Evolutionary conservation across 169 alveolate genomes (phyloP).

Genomic region (Cryptosporidium bovis): DNA sequence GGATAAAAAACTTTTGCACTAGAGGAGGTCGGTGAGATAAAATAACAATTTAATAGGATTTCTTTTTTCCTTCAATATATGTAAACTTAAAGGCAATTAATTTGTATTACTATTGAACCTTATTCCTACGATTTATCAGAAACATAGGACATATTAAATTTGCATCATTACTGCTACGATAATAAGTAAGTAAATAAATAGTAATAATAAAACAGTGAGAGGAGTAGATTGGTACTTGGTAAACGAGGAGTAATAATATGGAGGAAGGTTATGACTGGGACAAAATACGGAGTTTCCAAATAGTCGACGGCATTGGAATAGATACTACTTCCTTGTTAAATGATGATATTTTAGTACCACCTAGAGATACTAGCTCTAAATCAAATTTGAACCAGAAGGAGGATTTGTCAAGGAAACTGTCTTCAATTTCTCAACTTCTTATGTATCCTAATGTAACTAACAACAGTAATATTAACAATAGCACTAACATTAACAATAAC

Average conservation of each 20-base stretch:
- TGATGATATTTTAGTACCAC: slow-evolving; percentile 2
- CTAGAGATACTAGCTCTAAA: slow-evolving; percentile 8
- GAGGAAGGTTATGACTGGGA: slow-evolving; percentile 74
- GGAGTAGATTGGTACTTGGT: not conserved
- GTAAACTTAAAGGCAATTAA: no score
- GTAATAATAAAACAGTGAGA: not conserved
- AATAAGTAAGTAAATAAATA: not conserved
- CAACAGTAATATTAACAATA: not conserved
- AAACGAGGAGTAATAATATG: slow-evolving; percentile 13
- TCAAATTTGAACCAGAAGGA: slow-evolving; percentile 2
- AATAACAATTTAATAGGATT: no score
- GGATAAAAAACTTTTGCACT: slow-evolving; percentile 8
- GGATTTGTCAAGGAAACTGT: slow-evolving; percentile 23
- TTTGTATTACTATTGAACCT: no score
- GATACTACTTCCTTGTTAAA: slow-evolving; percentile 30
- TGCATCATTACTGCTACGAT: no score
- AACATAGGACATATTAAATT: not conserved
- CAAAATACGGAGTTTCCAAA: slow-evolving; percentile 49
- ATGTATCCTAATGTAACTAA: slow-evolving; percentile 9
- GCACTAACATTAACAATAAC: not conserved
- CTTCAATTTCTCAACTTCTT: slow-evolving; percentile 33
- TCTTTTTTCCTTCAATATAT: no score
- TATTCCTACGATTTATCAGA: not conserved
- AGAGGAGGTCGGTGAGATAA: slow-evolving; percentile 9
- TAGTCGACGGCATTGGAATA: slow-evolving; percentile 61